Percentiles rank a stretch among this genome's conserved stretches.
Evolutionary conservation across 2,329 filamentous ascomycete species (phyloP).

Genomic region (Pyrenophora teres): DNA sequence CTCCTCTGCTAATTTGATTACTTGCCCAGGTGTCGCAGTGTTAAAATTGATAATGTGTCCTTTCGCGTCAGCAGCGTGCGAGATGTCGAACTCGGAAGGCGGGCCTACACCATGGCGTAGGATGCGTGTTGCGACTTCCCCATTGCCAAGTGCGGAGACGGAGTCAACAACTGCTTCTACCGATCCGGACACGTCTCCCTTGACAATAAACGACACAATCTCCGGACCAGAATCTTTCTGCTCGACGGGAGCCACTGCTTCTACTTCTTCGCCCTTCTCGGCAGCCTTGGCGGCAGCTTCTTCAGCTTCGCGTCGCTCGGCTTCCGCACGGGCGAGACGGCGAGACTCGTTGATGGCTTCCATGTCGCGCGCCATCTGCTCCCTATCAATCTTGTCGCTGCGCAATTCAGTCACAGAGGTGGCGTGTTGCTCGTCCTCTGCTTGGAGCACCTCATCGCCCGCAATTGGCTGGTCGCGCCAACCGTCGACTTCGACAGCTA

Average conservation of each 20-base stretch:
- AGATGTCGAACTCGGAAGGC: constrained; percentile 83
- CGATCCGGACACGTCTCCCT: constrained; percentile 90
- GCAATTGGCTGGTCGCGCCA: constrained; percentile 88
- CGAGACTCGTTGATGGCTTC: constrained; percentile 76
- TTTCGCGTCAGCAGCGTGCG: constrained; percentile 78
- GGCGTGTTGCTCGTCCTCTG: constrained; percentile 75
- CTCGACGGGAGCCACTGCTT: constrained; percentile 45
- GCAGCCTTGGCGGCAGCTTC: constrained; percentile 50
- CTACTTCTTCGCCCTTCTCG: constrained; percentile 22
- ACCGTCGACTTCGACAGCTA: constrained; percentile 90
- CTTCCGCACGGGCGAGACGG: constrained; percentile 56
- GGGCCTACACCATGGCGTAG: constrained; percentile 78
- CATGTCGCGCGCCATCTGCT: constrained; percentile 69
- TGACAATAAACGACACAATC: constrained; percentile 80
- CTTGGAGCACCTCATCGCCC: constrained; percentile 86
- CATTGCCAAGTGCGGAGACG: constrained; percentile 77
- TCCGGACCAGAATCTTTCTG: constrained; percentile 53
- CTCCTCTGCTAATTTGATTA: constrained; percentile 70
- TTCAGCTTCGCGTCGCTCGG: constrained; percentile 66
- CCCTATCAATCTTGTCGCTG: constrained; percentile 70
- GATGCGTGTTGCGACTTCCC: constrained; percentile 78
- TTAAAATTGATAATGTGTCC: constrained; percentile 89
- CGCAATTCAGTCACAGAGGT: constrained; percentile 79
- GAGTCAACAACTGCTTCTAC: constrained; percentile 86
- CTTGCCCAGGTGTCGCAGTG: constrained; percentile 67